These are phyloP conservation scores for Trichoderma asperelloides DNA, from an alignment of 495 filamentous ascomycete species.

Conservation along the genomic window DNA sequence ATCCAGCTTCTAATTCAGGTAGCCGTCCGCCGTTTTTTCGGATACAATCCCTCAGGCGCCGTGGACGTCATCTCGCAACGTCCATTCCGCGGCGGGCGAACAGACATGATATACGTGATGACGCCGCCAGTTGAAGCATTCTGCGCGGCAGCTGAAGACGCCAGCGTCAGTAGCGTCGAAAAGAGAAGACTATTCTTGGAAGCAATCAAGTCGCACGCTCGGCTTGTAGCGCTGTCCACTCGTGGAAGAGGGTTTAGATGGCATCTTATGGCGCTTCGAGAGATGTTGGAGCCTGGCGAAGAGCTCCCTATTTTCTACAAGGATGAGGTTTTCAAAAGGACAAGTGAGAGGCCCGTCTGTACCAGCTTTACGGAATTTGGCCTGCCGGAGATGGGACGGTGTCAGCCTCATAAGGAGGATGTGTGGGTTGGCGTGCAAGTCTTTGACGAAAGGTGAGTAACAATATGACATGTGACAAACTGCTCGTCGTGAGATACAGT, in stretches of 20 bases:
- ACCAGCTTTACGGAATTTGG: not conserved
- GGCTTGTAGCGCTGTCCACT: not conserved
- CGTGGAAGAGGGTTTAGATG: constrained; percentile 20
- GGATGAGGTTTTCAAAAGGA: constrained; percentile 60
- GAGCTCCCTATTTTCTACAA: constrained; percentile 73
- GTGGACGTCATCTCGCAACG: not conserved
- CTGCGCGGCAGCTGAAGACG: not conserved
- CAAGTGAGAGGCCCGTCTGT: not conserved
- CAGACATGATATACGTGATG: not conserved
- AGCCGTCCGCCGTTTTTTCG: not conserved
- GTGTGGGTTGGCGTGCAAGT: not conserved
- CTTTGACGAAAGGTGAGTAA: not conserved
- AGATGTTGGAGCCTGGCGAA: constrained; percentile 73
- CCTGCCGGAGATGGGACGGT: not conserved
- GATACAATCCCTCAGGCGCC: not conserved
- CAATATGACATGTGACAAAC: not conserved
- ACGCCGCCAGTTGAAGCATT: not conserved
- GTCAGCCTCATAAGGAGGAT: not conserved
- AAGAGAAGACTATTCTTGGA: not conserved
- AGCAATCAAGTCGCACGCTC: not conserved
- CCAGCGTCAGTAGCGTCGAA: not conserved
- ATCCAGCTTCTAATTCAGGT: not conserved
- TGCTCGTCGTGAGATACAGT: not conserved
- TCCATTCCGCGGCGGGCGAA: not conserved
- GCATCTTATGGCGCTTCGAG: constrained; percentile 94